Percentiles rank a stretch among this genome's conserved stretches.
Evolutionary conservation across 495 filamentous ascomycete species (phyloP).

Genomic region (Trichoderma orchidacearum): DNA sequence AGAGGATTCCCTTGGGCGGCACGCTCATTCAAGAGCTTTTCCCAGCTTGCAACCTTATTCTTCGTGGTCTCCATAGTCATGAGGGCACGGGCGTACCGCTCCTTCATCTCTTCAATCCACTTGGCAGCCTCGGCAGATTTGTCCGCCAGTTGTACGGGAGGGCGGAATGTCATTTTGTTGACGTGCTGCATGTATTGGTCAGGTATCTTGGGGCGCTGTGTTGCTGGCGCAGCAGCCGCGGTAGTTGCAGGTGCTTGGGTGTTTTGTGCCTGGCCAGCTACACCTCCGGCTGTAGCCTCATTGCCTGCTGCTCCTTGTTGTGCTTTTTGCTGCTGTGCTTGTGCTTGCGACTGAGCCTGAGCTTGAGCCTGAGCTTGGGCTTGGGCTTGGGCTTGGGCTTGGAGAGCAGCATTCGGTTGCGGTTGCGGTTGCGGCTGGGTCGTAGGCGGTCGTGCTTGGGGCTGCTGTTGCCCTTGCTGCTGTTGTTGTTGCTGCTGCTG

Average conservation of each 20-base stretch:
- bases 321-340: slow-evolving; percentile 12
- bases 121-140: slow-evolving; percentile 6
- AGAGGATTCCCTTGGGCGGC: slow-evolving; percentile 14
- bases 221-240: background rate
- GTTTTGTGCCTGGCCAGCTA: background rate
- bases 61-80: slow-evolving; percentile 20
- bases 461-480: slow-evolving; percentile 8
- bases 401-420: slow-evolving; percentile 8
- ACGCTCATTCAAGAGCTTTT: slow-evolving; percentile 18
- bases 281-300: background rate
- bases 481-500: slow-evolving; percentile 5
- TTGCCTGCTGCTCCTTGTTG: slow-evolving; percentile 2
- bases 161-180: slow-evolving; percentile 10
- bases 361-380: background rate
- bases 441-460: slow-evolving; percentile 6
- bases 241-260: background rate
- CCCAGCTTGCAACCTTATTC: slow-evolving; percentile 8
- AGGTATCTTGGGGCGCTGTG: slow-evolving; percentile 4
- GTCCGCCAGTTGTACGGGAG: background rate
- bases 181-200: slow-evolving; percentile 12
- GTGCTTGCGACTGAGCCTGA: slow-evolving; percentile 11
- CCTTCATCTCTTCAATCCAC: slow-evolving; percentile 16
- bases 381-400: slow-evolving; percentile 8
- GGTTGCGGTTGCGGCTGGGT: slow-evolving; percentile 6
- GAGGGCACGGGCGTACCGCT: slow-evolving; percentile 18